Percentiles rank a stretch among this genome's conserved stretches.
These are phyloP conservation scores for Sergeia podlipaevii DNA, from an alignment of 208 protist species.

Conservation along the genomic window DNA sequence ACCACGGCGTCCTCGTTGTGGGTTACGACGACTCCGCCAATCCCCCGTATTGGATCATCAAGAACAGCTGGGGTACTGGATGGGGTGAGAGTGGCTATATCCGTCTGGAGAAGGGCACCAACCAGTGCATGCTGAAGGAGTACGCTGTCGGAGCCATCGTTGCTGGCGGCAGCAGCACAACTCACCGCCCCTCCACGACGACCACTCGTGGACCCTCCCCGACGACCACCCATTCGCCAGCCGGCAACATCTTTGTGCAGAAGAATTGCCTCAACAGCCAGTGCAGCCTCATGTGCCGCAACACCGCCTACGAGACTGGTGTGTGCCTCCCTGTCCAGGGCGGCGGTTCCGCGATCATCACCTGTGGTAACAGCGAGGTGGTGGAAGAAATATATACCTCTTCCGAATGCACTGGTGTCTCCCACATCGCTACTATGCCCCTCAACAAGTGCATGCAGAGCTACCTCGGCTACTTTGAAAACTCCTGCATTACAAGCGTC, in stretches of 20 bases:
- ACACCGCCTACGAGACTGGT: constrained; percentile 28
- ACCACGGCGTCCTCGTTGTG: constrained; percentile 91
- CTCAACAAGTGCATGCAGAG: constrained; percentile 41
- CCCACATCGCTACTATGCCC: constrained; percentile 23
- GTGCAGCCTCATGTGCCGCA: constrained; percentile 35
- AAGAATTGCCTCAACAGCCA: constrained; percentile 26
- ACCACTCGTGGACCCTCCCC: constrained; percentile 8
- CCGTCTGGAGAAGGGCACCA: constrained; percentile 73
- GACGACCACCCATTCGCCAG: constrained; percentile 5
- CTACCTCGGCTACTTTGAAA: constrained; percentile 48
- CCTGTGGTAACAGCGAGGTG: constrained; percentile 25
- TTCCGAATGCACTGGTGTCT: constrained; percentile 27
- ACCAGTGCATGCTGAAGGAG: constrained; percentile 77
- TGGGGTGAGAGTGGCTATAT: constrained; percentile 92
- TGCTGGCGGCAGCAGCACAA: constrained; percentile 8
- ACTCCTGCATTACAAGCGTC: constrained; percentile 24
- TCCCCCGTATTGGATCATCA: constrained; percentile 85
- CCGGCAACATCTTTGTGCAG: constrained; percentile 22
- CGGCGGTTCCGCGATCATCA: constrained; percentile 38
- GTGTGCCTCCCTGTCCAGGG: constrained; percentile 24
- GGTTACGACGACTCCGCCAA: constrained; percentile 68
- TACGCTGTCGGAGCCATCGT: constrained; percentile 50
- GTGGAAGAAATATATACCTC: constrained; percentile 23
- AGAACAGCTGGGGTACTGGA: constrained; percentile 87
- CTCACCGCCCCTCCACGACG: constrained; percentile 12